Conservation (phyloP, 2,329 filamentous ascomycete genomes). For the Esteya vermicola region DNA sequence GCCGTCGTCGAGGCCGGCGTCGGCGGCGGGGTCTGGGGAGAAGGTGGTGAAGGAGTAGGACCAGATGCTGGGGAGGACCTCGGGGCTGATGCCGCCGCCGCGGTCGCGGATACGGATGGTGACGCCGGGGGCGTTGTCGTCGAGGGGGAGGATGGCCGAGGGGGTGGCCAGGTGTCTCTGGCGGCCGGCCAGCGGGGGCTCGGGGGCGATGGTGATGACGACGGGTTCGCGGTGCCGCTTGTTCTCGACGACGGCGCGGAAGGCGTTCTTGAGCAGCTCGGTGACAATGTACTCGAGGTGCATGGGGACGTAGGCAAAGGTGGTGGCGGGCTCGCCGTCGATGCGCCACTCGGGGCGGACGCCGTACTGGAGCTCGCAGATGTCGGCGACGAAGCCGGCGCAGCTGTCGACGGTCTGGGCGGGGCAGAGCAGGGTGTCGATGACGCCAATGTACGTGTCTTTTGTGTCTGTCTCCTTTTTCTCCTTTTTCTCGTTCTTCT, state of each 20-base stretch:
- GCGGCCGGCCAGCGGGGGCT: slow-evolving; percentile 20
- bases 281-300: slow-evolving; percentile 97
- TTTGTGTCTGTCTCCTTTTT: not conserved
- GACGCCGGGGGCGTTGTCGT: slow-evolving; percentile 63
- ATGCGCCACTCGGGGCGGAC: slow-evolving; percentile 68
- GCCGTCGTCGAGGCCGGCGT: slow-evolving; percentile 25
- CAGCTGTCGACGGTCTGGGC: slow-evolving; percentile 71
- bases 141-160: slow-evolving; percentile 36
- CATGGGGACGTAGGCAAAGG: slow-evolving; percentile 86
- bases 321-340: slow-evolving; percentile 74
- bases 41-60: slow-evolving; percentile 97
- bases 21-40: slow-evolving; percentile 54
- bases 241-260: slow-evolving; percentile 80
- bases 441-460: slow-evolving; percentile 90
- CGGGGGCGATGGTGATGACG: slow-evolving; percentile 79
- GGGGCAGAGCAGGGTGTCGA: slow-evolving; percentile 78
- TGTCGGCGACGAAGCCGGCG: slow-evolving; percentile 83
- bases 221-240: slow-evolving; percentile 68
- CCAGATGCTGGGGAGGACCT: slow-evolving; percentile 79
- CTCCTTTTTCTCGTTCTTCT: too few species aligned
- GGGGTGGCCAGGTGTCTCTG: not conserved
- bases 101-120: slow-evolving; percentile 91
- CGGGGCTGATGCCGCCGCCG: slow-evolving; percentile 82
- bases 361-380: slow-evolving; percentile 92
- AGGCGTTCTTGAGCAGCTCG: slow-evolving; percentile 91